phyloP scores from a whole-genome alignment of 441 rosid species.

The Populus hybrid region DNA sequence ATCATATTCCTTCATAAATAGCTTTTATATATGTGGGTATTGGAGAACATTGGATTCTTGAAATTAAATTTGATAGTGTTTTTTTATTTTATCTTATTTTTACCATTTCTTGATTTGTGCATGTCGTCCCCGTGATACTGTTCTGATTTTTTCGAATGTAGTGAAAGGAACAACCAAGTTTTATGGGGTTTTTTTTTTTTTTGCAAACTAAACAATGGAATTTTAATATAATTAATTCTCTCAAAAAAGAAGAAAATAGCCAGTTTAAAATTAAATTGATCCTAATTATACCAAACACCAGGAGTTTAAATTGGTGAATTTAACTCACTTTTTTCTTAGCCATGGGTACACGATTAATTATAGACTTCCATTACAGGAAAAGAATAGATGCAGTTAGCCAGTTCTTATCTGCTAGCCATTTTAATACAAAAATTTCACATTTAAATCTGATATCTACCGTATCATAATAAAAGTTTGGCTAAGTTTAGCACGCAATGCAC shows the following conservation, averaged over 20 bases:
- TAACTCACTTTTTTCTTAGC: not conserved
- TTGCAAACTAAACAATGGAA: not conserved
- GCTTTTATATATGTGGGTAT: no score
- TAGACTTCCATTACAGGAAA: not conserved
- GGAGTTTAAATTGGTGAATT: not conserved
- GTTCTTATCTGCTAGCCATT: not conserved
- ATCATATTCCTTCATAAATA: no score
- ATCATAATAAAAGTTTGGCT: not conserved
- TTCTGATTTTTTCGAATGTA: no score
- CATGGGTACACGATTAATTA: not conserved
- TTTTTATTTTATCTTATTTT: no score
- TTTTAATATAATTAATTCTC: not conserved
- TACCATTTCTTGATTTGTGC: no score
- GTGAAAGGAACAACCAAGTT: no score
- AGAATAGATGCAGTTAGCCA: not conserved
- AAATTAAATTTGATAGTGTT: no score
- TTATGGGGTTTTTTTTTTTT: no score
- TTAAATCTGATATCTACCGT: not conserved
- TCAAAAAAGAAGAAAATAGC: not conserved
- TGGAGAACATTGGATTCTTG: no score
- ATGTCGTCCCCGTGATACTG: no score
- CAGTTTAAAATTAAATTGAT: not conserved
- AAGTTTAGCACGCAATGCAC: not conserved
- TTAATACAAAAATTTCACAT: not conserved
- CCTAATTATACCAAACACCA: not conserved